These are phyloP conservation scores for Leishmania major DNA, from an alignment of 208 protist species.

Conservation along the genomic window DNA sequence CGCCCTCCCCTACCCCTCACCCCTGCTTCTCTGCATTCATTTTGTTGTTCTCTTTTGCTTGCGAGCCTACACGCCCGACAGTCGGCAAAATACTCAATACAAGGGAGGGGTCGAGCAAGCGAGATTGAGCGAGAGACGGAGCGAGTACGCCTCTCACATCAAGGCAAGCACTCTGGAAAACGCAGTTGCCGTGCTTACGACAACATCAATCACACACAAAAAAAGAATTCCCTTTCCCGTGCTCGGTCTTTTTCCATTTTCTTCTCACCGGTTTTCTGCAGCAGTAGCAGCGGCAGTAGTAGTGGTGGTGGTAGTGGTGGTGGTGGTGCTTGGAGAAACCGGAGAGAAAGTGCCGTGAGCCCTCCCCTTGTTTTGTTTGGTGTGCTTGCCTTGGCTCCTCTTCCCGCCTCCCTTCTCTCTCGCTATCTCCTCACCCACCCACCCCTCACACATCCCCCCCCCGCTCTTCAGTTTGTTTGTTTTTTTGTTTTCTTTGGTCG, in stretches of 20 bases:
- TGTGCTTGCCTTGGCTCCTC: not conserved
- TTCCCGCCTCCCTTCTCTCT: not conserved
- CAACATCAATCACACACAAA: no score
- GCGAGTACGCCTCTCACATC: not conserved
- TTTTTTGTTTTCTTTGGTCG: not conserved
- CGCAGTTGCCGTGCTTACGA: not conserved
- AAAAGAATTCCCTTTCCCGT: not conserved
- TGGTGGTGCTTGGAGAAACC: not conserved
- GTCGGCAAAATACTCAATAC: no score
- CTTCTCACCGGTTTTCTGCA: not conserved
- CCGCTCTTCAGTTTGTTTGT: not conserved
- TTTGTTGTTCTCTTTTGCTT: not conserved
- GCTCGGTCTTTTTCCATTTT: not conserved
- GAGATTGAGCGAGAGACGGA: constrained; percentile 4
- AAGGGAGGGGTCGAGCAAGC: not conserved
- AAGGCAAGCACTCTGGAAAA: not conserved
- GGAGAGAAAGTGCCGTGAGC: not conserved
- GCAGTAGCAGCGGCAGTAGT: not conserved
- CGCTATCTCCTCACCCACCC: not conserved
- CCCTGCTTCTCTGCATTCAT: not conserved
- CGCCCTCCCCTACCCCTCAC: not conserved
- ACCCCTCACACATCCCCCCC: constrained; percentile 3
- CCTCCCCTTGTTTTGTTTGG: constrained; percentile 4
- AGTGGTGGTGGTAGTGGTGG: no score
- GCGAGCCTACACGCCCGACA: not conserved